Percentiles rank a stretch among this genome's conserved stretches.
Evolutionary conservation across 768 basidiomycete species (phyloP).

Genomic region (Punctularia strigosozonata): DNA sequence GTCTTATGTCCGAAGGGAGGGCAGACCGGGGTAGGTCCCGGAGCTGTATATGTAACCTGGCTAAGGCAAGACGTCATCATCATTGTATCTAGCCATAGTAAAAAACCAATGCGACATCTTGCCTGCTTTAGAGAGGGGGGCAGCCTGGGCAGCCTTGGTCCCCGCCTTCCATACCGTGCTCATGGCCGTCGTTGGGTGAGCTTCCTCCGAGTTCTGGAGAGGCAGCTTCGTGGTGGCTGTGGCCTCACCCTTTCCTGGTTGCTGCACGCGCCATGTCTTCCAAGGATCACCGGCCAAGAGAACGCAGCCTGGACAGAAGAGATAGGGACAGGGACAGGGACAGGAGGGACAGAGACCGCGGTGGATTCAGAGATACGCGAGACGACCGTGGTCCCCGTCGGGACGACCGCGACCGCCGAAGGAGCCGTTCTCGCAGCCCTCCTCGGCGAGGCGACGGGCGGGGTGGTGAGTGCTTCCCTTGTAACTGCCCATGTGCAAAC

Average conservation of each 20-base stretch:
- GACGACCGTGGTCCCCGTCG: too few species aligned
- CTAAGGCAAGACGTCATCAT: not conserved
- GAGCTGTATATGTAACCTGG: slow-evolving; percentile 33
- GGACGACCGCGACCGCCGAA: slow-evolving; percentile 9
- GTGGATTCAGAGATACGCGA: too few species aligned
- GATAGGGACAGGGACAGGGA: slow-evolving; percentile 9
- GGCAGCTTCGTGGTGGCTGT: slow-evolving; percentile 30
- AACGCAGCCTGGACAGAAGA: slow-evolving; percentile 16
- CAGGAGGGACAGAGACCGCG: slow-evolving; percentile 1
- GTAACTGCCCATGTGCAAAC: not conserved
- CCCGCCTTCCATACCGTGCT: too few species aligned
- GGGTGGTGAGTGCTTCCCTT: slow-evolving; percentile 2
- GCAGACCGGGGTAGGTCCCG: slow-evolving; percentile 38
- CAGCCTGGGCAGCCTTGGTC: not conserved
- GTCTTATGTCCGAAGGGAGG: slow-evolving; percentile 40
- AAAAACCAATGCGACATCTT: too few species aligned
- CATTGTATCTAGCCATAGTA: not conserved
- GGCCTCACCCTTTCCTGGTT: slow-evolving; percentile 9
- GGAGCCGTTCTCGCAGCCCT: slow-evolving; percentile 16
- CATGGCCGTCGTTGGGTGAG: too few species aligned
- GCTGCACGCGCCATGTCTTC: slow-evolving; percentile 17
- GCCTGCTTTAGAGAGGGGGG: too few species aligned
- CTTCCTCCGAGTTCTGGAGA: slow-evolving; percentile 41
- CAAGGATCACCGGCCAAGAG: slow-evolving; percentile 18
- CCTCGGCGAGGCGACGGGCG: slow-evolving; percentile 11